Conservation (phyloP, 257 asterid species). For the Ophiorrhiza pumila region DNA sequence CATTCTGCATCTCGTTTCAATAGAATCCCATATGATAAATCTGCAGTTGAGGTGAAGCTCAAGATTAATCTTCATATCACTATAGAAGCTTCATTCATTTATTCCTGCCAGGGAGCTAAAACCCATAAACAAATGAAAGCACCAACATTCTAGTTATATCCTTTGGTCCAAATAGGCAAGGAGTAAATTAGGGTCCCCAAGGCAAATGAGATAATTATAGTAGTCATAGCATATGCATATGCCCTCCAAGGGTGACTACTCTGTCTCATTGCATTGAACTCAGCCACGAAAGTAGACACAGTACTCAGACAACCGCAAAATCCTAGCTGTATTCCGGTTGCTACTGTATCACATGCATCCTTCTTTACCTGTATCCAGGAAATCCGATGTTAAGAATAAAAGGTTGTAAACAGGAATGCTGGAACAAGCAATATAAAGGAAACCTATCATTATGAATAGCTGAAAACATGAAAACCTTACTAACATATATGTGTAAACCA, state of each 20-base stretch:
- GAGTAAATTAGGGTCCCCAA: conserved; percentile 71
- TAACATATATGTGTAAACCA: not conserved
- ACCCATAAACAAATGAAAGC: no score
- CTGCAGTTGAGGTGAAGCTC: no score
- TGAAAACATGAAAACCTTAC: not conserved
- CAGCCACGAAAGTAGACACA: conserved; percentile 78
- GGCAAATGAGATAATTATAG: conserved; percentile 41
- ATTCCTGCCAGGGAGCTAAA: no score
- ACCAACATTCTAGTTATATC: conserved; percentile 40
- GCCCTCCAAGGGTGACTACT: conserved; percentile 66
- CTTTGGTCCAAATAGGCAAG: conserved; percentile 54
- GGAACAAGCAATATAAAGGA: not conserved
- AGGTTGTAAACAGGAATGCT: no score
- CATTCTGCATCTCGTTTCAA: no score
- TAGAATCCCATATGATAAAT: no score
- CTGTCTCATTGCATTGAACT: conserved; percentile 69
- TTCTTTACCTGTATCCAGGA: conserved; percentile 39
- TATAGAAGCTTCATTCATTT: no score
- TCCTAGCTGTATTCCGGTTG: conserved; percentile 66
- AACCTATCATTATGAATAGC: not conserved
- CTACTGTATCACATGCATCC: conserved; percentile 41
- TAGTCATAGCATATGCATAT: conserved; percentile 51
- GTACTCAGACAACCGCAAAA: conserved; percentile 87
- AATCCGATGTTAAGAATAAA: not conserved
- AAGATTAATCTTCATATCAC: no score